phyloP scores from a whole-genome alignment of 139 green algal genomes.

The Haematococcus sp. region DNA sequence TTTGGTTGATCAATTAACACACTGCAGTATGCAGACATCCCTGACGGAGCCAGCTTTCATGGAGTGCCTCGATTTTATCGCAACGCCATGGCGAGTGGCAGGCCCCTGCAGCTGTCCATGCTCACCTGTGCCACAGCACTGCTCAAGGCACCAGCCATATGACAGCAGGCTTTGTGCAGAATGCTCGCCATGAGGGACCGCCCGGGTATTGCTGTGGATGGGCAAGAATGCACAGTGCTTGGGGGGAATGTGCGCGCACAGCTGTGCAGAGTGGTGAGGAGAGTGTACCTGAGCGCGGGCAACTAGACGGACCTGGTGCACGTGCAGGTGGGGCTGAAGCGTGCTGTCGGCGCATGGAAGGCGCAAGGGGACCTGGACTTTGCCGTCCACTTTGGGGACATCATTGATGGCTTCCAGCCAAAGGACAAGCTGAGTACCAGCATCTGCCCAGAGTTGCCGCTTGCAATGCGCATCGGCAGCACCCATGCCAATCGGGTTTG shows the following conservation, averaged over 20 bases:
- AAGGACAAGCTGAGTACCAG: constrained; percentile 2
- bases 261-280: no score
- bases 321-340: constrained; percentile 31
- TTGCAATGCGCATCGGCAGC: no score
- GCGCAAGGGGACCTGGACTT: constrained; percentile 28
- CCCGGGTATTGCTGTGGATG: no score
- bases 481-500: no score
- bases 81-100: constrained; percentile 36
- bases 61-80: constrained; percentile 72
- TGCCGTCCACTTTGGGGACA: constrained; percentile 58
- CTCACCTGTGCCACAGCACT: no score
- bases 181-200: no score
- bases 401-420: constrained; percentile 55
- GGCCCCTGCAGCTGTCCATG: neutral
- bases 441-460: neutral
- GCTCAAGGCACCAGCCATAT: no score
- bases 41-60: constrained; percentile 66
- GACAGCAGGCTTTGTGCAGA: no score
- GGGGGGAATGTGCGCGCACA: no score
- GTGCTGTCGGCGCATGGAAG: constrained; percentile 46
- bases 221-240: no score
- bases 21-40: constrained; percentile 70
- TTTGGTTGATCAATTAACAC: neutral
- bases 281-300: no score
- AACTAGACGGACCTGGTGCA: no score